Evolutionary conservation across 495 filamentous ascomycete genomes (phyloP), one percentile per base, ranked within the genome.

Genomic region (Pseudevernia furfuracea): DNA sequence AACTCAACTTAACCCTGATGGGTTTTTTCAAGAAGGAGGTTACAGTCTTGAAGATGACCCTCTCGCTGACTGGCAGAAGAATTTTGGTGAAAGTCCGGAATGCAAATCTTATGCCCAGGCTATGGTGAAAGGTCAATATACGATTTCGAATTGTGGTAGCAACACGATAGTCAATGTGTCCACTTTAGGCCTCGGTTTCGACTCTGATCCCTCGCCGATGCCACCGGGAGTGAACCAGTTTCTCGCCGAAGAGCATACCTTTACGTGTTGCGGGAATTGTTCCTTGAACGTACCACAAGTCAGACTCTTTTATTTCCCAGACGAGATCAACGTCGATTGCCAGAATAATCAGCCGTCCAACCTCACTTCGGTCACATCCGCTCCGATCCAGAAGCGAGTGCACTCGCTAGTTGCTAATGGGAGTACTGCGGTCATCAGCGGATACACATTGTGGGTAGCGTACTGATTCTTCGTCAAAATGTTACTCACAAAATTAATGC

Each of bases 371-470:
- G n/a, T n/a, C n/a, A n/a, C n/a, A n/a, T 23, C 44, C 6, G n/a
- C 32, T 30, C 43, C 32, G 2, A 39, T 14, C 10, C 1, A 48
- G 25, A 61, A 52, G 37, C 39, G 59, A 38, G 23, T 30, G 1
- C 52, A 64, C 14, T 59, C 55, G 39, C 62, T 59, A n/a, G 21
- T 64, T n/a, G 36, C n/a, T 2, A 32, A 34, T 30, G 55, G 55
- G 28, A 60, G 61, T 32, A 58, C 59, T 41, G 65, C 61, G 25
- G 34, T 63, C 10, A 21, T 67, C 23, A 63, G 55, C 11, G 65
- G 65, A 6, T 17, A 58, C 38, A 64, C 55, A 7, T 64, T 67
- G 65, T 67, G 43, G 8, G 65, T 48, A 46, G 37, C 3, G 25
- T 8, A 32, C n/a, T n/a, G n/a, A n/a, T n/a, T 19, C 12, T 5